Evolutionary conservation across 73 alveolate genomes (phyloP).

Genomic region (Urostyla sp.): DNA sequence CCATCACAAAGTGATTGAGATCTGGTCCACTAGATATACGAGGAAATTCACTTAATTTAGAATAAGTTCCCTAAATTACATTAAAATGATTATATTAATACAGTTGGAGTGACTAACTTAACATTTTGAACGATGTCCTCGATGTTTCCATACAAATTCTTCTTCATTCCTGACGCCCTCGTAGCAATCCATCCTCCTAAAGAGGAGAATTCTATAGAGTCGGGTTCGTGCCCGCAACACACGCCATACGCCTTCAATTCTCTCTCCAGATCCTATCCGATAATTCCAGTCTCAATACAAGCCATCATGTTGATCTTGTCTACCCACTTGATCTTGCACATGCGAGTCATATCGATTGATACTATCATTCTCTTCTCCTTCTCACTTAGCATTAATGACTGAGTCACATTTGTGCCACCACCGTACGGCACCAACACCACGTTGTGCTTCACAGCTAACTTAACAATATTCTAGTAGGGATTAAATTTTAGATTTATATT

Average conservation of each 20-base stretch:
- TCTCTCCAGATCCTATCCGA: conserved; percentile 89
- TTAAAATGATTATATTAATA: not conserved
- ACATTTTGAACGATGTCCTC: conserved; percentile 87
- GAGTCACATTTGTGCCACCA: conserved; percentile 98
- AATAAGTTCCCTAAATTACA: conserved; percentile 69
- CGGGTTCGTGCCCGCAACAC: conserved; percentile 95
- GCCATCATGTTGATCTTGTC: conserved; percentile 90
- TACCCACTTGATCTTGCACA: conserved; percentile 84
- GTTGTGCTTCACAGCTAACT: conserved; percentile 75
- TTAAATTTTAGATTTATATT: not conserved
- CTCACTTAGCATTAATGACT: conserved; percentile 69
- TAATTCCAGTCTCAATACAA: conserved; percentile 91
- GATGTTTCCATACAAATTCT: conserved; percentile 94
- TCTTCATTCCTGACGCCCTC: conserved; percentile 96
- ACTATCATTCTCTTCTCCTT: conserved; percentile 87
- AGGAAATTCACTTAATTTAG: conserved; percentile 79
- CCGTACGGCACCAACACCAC: conserved; percentile 87
- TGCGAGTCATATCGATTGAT: conserved; percentile 84
- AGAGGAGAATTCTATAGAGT: conserved; percentile 87
- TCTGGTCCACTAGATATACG: conserved; percentile 92
- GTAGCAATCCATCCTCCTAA: conserved; percentile 95
- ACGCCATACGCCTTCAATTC: conserved; percentile 88
- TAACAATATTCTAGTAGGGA: conserved; percentile 38
- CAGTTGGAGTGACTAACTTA: conserved; percentile 82
- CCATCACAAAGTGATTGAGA: conserved; percentile 78